A percentile compares a stretch with the other conserved stretches of the same genome.
These are phyloP conservation scores for Prunus dulcis DNA, from an alignment of 306 rosid species.

Conservation along the genomic window DNA sequence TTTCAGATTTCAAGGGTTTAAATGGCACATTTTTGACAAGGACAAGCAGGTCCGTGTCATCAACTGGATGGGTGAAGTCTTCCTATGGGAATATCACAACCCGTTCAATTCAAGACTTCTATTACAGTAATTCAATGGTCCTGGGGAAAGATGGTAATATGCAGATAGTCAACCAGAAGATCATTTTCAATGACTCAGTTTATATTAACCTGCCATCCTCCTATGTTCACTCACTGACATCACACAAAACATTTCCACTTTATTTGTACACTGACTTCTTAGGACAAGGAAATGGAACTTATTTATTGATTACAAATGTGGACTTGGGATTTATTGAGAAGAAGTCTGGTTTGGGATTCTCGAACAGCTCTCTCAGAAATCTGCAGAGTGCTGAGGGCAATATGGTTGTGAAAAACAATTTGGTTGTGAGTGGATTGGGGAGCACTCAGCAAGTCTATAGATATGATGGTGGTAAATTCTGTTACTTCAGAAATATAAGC, in stretches of 20 bases:
- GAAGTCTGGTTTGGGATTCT: slow-evolving; percentile 30
- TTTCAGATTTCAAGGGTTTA: slow-evolving; percentile 49
- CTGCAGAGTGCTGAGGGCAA: slow-evolving; percentile 65
- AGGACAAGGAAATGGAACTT: slow-evolving; percentile 34
- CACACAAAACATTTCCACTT: slow-evolving; percentile 43
- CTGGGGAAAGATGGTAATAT: slow-evolving; percentile 44
- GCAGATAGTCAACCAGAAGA: slow-evolving; percentile 61
- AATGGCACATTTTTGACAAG: slow-evolving; percentile 62
- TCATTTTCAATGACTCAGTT: slow-evolving; percentile 45
- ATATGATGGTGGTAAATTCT: slow-evolving; percentile 36
- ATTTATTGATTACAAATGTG: slow-evolving; percentile 34
- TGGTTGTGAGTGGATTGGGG: slow-evolving; percentile 59
- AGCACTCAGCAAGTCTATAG: slow-evolving; percentile 66
- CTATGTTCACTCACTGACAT: slow-evolving; percentile 23
- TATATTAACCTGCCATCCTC: slow-evolving; percentile 31
- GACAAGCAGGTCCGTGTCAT: slow-evolving; percentile 50
- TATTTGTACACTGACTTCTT: slow-evolving; percentile 33
- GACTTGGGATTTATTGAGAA: slow-evolving; percentile 58
- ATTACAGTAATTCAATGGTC: slow-evolving; percentile 50
- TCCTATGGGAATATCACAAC: slow-evolving; percentile 71
- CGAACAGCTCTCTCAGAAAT: slow-evolving; percentile 54
- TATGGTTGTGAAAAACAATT: slow-evolving; percentile 46
- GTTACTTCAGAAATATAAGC: slow-evolving; percentile 72
- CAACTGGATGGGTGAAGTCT: slow-evolving; percentile 73
- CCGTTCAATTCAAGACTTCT: slow-evolving; percentile 45